phyloP scores from a whole-genome alignment of 2,329 filamentous ascomycete genomes.

The Paecilomyces formosus region DNA sequence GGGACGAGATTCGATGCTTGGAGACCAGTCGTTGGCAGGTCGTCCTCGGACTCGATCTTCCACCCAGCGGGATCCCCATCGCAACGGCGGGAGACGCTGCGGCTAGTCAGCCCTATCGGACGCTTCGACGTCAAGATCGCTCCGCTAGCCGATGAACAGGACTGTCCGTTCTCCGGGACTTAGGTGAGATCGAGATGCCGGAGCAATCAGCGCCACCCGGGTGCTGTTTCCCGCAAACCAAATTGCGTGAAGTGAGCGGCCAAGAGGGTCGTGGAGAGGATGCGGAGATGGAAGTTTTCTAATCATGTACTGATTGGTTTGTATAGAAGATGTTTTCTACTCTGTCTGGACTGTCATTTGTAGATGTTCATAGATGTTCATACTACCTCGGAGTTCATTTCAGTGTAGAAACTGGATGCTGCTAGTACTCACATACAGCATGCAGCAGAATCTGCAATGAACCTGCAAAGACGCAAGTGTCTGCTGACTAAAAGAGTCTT shows the following conservation, averaged over 20 bases:
- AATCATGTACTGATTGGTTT: background rate
- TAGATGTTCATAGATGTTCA: background rate
- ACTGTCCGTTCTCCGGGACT: background rate
- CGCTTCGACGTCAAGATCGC: background rate
- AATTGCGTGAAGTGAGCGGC: background rate
- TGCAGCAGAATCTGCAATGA: background rate
- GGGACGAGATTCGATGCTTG: background rate
- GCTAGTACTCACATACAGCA: background rate
- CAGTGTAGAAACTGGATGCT: background rate
- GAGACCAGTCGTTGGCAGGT: background rate
- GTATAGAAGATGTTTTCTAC: background rate
- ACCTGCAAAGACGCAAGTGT: background rate
- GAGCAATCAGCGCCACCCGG: background rate
- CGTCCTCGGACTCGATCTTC: no score
- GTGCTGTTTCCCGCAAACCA: background rate
- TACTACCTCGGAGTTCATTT: background rate
- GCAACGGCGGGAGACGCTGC: background rate
- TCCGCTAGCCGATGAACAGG: background rate
- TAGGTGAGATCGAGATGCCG: background rate
- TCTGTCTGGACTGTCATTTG: no score
- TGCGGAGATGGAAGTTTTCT: background rate
- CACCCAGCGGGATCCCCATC: no score
- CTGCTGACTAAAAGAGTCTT: background rate
- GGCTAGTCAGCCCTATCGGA: background rate
- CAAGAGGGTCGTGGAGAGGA: background rate